phyloP scores from a whole-genome alignment of 2,329 filamentous ascomycete species.

The Ophiostoma sp. region DNA sequence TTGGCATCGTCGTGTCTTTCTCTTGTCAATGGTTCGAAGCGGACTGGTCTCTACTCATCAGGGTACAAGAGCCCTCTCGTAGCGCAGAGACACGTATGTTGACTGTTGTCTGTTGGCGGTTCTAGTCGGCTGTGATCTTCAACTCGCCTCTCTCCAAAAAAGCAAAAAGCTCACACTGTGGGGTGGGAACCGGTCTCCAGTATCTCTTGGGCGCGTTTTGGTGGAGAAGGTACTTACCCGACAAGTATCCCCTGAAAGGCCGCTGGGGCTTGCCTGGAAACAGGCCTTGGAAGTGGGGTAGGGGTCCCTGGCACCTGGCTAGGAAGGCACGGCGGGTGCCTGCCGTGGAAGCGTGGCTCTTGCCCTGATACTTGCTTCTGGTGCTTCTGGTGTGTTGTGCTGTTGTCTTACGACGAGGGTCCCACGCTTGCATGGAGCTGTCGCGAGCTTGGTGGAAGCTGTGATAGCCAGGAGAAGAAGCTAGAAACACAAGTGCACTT shows the following conservation, averaged over 20 bases:
- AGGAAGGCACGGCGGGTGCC: slow-evolving; percentile 19
- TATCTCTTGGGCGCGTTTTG: not conserved
- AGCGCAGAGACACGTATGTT: not conserved
- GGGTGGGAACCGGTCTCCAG: not conserved
- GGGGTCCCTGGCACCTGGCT: slow-evolving; percentile 21
- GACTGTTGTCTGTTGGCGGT: not conserved
- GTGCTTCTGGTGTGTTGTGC: not conserved
- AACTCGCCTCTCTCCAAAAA: not conserved
- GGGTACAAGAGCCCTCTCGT: not conserved
- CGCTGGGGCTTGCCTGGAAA: not conserved
- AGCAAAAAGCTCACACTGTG: slow-evolving; percentile 11
- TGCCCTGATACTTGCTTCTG: too few relatives aligned
- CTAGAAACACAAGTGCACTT: not conserved
- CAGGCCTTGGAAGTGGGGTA: slow-evolving; percentile 13
- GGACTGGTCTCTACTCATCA: not conserved
- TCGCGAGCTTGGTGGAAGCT: not conserved
- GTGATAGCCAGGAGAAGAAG: not conserved
- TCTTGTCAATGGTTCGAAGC: not conserved
- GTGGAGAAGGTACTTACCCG: not conserved
- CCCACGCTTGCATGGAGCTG: slow-evolving; percentile 2
- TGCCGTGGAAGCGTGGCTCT: slow-evolving; percentile 6
- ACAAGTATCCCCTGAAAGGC: not conserved
- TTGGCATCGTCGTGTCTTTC: not conserved
- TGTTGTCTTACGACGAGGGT: slow-evolving; percentile 7
- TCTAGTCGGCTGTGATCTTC: not conserved